phyloP scores from a whole-genome alignment of 148 eudicot genomes.

The Mesembryanthemum crystallinum region DNA sequence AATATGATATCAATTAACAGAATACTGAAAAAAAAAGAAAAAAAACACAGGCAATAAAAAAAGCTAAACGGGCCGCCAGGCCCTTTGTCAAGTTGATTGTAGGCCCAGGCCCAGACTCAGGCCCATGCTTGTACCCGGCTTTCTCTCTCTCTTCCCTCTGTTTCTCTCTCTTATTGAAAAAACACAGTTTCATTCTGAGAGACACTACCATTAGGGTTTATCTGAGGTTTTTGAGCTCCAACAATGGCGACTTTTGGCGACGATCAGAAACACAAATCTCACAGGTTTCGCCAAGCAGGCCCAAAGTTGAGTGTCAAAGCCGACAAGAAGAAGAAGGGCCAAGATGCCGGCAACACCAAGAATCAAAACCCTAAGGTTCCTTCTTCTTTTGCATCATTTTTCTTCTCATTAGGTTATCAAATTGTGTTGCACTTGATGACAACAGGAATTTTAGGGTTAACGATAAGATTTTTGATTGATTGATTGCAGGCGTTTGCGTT shows the following conservation, averaged over 20 bases:
- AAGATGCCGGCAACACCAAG: slow-evolving; percentile 24
- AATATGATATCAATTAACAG: too few relatives aligned
- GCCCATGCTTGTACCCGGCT: too few relatives aligned
- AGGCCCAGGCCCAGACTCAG: too few relatives aligned
- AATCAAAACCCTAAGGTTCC: slow-evolving; percentile 75
- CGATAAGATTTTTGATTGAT: background rate
- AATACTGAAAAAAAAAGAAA: too few relatives aligned
- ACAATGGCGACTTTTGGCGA: slow-evolving; percentile 44
- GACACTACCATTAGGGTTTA: background rate
- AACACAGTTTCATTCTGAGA: too few relatives aligned
- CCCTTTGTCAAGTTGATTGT: too few relatives aligned
- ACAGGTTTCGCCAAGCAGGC: slow-evolving; percentile 59
- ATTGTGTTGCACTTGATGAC: background rate
- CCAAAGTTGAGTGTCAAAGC: slow-evolving; percentile 42
- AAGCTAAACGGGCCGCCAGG: too few relatives aligned
- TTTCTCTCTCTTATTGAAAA: too few relatives aligned
- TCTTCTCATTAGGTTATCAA: background rate
- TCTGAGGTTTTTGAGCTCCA: slow-evolving; percentile 14
- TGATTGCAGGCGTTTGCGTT: slow-evolving; percentile 68
- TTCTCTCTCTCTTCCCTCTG: too few relatives aligned
- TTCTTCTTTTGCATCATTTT: background rate
- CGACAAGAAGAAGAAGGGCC: slow-evolving; percentile 35
- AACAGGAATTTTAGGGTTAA: background rate
- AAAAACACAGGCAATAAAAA: too few relatives aligned
- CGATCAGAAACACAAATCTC: slow-evolving; percentile 57